Evolutionary conservation across 306 rosid species (phyloP).

Genomic region (Dryas drummondii): DNA sequence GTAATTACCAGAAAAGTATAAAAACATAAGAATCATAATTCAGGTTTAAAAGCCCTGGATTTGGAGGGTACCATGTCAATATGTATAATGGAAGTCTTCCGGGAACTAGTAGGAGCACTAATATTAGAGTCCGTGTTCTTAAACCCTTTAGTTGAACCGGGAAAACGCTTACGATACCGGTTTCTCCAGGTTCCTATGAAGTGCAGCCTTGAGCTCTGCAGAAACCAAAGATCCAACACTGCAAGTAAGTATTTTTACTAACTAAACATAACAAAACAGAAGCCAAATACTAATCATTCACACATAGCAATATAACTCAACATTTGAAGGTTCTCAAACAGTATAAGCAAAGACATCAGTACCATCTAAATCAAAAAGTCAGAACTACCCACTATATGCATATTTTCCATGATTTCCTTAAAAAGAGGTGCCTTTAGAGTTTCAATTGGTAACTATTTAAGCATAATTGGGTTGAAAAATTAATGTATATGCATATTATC

Average conservation of each 20-base stretch:
- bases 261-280: not conserved
- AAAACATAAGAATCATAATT: constrained; percentile 25
- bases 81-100: constrained; percentile 56
- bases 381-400: not conserved
- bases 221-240: constrained; percentile 25
- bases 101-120: constrained; percentile 29
- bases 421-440: not conserved
- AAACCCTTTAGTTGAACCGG: constrained; percentile 41
- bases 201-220: constrained; percentile 88
- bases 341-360: not conserved
- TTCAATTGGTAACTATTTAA: not conserved
- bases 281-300: not conserved
- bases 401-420: not conserved
- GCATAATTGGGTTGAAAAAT: not conserved
- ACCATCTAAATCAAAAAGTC: not conserved
- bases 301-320: not conserved
- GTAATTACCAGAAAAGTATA: not conserved
- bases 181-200: constrained; percentile 96
- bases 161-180: constrained; percentile 77
- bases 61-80: constrained; percentile 72
- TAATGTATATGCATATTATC: not conserved
- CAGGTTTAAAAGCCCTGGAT: constrained; percentile 20
- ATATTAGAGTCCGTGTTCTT: constrained; percentile 34
- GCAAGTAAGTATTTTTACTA: not conserved
- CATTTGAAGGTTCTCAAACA: not conserved